Evolutionary conservation across 2,329 filamentous ascomycete species (phyloP).

Genomic region (Neonectria ditissima): DNA sequence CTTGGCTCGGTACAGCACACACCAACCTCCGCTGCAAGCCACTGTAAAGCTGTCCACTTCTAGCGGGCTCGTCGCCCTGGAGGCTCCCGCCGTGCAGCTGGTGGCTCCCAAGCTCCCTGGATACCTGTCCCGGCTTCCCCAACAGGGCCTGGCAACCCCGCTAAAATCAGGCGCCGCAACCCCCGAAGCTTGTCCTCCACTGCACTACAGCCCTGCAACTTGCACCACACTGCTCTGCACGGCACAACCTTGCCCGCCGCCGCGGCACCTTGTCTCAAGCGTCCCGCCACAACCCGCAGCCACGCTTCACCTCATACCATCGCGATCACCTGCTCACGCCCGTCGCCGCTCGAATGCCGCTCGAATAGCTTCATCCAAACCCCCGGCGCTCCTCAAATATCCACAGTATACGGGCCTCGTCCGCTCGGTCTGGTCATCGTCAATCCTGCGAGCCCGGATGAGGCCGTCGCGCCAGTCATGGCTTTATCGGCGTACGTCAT

Average conservation of each 20-base stretch:
- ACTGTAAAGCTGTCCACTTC: slow-evolving; percentile 11
- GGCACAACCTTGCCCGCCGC: slow-evolving; percentile 8
- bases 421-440: slow-evolving; percentile 39
- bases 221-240: not conserved
- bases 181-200: slow-evolving; percentile 37
- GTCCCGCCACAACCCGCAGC: slow-evolving; percentile 30
- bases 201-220: slow-evolving; percentile 31
- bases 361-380: slow-evolving; percentile 40
- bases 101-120: not conserved
- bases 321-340: slow-evolving; percentile 23
- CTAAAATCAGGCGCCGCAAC: slow-evolving; percentile 26
- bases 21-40: slow-evolving; percentile 21
- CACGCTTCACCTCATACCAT: slow-evolving; percentile 12
- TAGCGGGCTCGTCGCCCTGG: slow-evolving; percentile 7
- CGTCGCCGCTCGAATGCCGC: slow-evolving; percentile 28
- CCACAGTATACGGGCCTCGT: slow-evolving; percentile 40
- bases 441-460: slow-evolving; percentile 41
- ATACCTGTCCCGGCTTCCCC: not conserved
- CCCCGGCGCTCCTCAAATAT: slow-evolving; percentile 29
- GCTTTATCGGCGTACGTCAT: slow-evolving; percentile 48
- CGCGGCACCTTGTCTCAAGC: slow-evolving; percentile 32
- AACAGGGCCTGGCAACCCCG: slow-evolving; percentile 7
- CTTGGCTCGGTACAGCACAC: not conserved
- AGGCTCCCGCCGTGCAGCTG: not conserved
- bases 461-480: slow-evolving; percentile 44